A percentile compares a stretch with the other conserved stretches of the same genome.
Conservation (phyloP, 2,329 filamentous ascomycete species). For the Aspergillus fructus region DNA sequence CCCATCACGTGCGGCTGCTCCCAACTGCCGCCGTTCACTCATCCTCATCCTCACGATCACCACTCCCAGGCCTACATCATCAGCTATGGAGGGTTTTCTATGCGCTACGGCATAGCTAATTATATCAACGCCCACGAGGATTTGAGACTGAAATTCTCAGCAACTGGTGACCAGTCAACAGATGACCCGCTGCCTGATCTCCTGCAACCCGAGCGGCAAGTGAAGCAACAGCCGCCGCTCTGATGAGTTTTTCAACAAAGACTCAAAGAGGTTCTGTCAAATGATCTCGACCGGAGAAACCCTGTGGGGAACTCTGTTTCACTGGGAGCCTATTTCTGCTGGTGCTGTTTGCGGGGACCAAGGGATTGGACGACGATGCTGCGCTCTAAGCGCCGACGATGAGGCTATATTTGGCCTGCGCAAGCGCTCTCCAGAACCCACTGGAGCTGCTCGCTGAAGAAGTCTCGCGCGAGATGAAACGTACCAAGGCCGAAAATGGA, state of each 20-base stretch:
- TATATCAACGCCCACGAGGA: not conserved
- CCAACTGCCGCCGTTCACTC: not conserved
- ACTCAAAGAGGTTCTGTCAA: not conserved
- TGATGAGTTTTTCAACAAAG: conserved; percentile 7
- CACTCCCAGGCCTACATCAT: not conserved
- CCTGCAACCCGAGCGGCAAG: conserved; percentile 10
- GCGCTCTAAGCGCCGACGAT: conserved; percentile 28
- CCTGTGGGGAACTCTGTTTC: not conserved
- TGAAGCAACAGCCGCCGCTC: conserved; percentile 16
- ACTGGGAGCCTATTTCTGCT: conserved; percentile 1
- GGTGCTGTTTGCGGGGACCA: not conserved
- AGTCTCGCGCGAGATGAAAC: conserved; percentile 28
- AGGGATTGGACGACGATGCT: conserved; percentile 25
- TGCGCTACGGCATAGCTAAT: not conserved
- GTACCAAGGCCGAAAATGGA: not conserved
- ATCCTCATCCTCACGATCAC: not conserved
- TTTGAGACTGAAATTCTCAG: not conserved
- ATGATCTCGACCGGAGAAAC: not conserved
- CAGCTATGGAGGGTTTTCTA: not conserved
- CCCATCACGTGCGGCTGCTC: not conserved
- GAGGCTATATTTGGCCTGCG: conserved; percentile 27
- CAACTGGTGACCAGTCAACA: conserved; percentile 9
- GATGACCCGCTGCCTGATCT: not conserved
- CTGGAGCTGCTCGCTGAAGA: conserved; percentile 14
- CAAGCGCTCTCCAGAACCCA: conserved; percentile 22